Evolutionary conservation across 1,284 basidiomycete genomes (phyloP), one percentile per base, ranked within the genome.

Genomic region (Rhodotorula sp.): DNA sequence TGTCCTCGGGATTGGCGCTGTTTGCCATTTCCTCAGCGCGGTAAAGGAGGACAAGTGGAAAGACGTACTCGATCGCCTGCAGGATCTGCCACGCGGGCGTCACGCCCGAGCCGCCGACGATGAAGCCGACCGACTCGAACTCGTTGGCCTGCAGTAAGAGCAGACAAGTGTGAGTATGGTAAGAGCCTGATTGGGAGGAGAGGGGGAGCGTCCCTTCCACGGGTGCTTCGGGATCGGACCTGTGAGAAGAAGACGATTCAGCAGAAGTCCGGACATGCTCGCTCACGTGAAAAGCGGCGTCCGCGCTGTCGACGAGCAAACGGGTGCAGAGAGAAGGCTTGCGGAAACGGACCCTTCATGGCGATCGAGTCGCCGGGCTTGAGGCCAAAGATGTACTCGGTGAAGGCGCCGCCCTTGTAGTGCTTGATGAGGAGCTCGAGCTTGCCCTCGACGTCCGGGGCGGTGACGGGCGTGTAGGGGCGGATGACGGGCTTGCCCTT

Each of bases 401-500:
- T 82, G 79, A 83, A 82, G 62, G 76, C 77, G 51, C 83, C 81
- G 69, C 75, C 82, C 66, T 81, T 79, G 82, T 85, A 84, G 76
- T 88, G 89, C 84, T 99, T 98, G 82, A 99, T 84, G 75, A 99
- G 83, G 78, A 99, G 87, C 22, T 87, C 85, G 61, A 97, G 82
- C 79, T 91, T 89, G 61, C 92, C 93, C 69, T 87, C 86, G 29
- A 85, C 80, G 76, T 92, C 88, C 17, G 89, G 85, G 0, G 86
- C 82, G 36, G 91, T 93, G 74, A 75, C 72, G 15, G 82, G 82
- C 4, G 83, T 82, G 77, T 83, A 85, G 59, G 81, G 85, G 70
- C 94, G 88, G 77, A 92, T 88, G 81, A 95, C 88, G 63, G 92
- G 91, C 80, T 94, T 95, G 78, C 92, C 94, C 79, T 95, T 92